These are phyloP conservation scores for Coleophoma cylindrospora DNA, from an alignment of 2,329 filamentous ascomycete genomes.

Conservation along the genomic window DNA sequence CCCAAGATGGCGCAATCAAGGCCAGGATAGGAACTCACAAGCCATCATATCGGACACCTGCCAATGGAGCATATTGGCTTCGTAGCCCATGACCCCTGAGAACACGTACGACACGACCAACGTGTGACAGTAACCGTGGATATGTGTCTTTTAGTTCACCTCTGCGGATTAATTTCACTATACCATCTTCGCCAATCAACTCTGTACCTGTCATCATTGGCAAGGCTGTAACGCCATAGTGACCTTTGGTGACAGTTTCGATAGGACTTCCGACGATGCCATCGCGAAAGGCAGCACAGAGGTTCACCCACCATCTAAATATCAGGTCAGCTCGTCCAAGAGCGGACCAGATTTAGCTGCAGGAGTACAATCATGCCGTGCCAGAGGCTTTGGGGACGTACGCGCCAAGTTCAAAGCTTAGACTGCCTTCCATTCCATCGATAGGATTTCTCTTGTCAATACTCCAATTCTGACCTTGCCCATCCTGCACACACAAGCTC, in stretches of 20 bases:
- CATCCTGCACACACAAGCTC: neutral
- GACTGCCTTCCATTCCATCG: conserved; percentile 8
- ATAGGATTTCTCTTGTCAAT: neutral
- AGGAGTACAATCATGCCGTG: too few species aligned
- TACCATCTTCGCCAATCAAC: conserved; percentile 23
- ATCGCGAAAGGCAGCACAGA: conserved; percentile 48
- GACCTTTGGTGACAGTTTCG: conserved; percentile 40
- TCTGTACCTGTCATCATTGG: conserved; percentile 46
- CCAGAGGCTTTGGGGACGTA: conserved; percentile 24
- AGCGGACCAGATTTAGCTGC: neutral
- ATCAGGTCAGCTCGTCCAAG: neutral
- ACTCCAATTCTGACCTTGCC: conserved; percentile 1
- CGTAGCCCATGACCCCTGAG: conserved; percentile 42
- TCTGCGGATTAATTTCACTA: conserved; percentile 34
- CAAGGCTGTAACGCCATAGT: conserved; percentile 36
- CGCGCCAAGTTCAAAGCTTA: conserved; percentile 42
- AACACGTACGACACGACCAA: conserved; percentile 45
- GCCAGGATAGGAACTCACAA: conserved; percentile 33
- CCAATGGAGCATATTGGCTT: conserved; percentile 43
- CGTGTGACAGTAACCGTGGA: conserved; percentile 40
- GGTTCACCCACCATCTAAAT: conserved; percentile 50
- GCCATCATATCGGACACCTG: conserved; percentile 50
- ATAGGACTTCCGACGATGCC: conserved; percentile 42
- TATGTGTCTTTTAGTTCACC: conserved; percentile 41
- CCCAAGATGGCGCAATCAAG: neutral